phyloP scores from a whole-genome alignment of 169 alveolate genomes.

The Plasmodium blacklocki region DNA sequence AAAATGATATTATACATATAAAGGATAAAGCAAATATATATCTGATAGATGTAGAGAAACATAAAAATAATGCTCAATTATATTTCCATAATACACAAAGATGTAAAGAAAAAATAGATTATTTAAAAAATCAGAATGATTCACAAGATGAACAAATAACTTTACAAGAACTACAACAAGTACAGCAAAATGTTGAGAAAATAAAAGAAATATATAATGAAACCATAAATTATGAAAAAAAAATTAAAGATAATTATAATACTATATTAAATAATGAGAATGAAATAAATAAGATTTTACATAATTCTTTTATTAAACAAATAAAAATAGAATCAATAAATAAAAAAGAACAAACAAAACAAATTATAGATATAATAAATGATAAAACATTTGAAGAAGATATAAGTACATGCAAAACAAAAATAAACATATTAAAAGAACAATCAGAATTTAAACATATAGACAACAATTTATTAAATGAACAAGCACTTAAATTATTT shows the following conservation, averaged over 20 bases:
- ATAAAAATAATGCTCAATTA: neutral
- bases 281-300: neutral
- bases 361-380: neutral
- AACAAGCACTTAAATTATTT: neutral
- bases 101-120: neutral
- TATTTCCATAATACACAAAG: neutral
- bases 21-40: neutral
- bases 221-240: neutral
- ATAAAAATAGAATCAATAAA: neutral
- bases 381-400: neutral
- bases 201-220: neutral
- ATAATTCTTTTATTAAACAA: neutral
- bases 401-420: neutral
- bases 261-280: neutral
- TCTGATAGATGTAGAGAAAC: neutral
- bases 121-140: neutral
- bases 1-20: too few relatives aligned
- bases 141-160: neutral
- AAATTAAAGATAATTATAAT: neutral
- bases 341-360: neutral
- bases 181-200: neutral
- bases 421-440: neutral
- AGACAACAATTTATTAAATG: neutral
- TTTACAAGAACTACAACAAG: neutral
- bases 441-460: neutral